These are phyloP conservation scores for Backusella tuberculispora DNA, from an alignment of 192 early-diverging fungal genomes.

Conservation along the genomic window DNA sequence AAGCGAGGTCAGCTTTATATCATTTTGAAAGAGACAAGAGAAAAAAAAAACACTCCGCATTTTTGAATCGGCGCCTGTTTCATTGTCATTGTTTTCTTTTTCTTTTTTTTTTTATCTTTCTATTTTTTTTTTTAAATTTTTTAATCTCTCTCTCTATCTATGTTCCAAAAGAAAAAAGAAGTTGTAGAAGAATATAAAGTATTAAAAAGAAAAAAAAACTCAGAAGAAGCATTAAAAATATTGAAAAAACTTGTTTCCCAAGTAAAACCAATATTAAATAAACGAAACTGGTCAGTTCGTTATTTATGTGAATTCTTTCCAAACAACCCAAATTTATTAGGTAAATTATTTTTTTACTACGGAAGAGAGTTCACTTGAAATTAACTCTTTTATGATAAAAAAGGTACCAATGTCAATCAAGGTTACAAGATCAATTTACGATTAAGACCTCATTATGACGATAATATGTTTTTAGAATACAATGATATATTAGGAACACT, in stretches of 20 bases:
- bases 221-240: slow-evolving; percentile 44
- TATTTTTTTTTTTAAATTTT: not conserved
- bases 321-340: slow-evolving; percentile 43
- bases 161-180: slow-evolving; percentile 1
- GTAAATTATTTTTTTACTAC: slow-evolving; percentile 16
- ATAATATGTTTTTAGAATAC: slow-evolving; percentile 59
- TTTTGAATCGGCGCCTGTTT: not conserved
- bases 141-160: not conserved
- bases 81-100: no score
- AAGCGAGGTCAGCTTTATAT: no score
- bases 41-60: no score
- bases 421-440: slow-evolving; percentile 69
- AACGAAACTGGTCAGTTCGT: slow-evolving; percentile 59
- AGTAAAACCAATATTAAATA: slow-evolving; percentile 75
- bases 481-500: slow-evolving; percentile 74
- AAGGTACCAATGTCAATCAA: slow-evolving; percentile 73
- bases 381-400: not conserved
- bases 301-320: slow-evolving; percentile 66
- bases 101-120: not conserved
- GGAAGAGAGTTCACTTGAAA: not conserved
- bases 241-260: slow-evolving; percentile 49
- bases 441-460: slow-evolving; percentile 58
- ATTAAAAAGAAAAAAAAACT: slow-evolving; percentile 18
- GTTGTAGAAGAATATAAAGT: not conserved
- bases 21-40: no score